phyloP scores from a whole-genome alignment of 2,329 filamentous ascomycete genomes.

The Geosmithia flava region DNA sequence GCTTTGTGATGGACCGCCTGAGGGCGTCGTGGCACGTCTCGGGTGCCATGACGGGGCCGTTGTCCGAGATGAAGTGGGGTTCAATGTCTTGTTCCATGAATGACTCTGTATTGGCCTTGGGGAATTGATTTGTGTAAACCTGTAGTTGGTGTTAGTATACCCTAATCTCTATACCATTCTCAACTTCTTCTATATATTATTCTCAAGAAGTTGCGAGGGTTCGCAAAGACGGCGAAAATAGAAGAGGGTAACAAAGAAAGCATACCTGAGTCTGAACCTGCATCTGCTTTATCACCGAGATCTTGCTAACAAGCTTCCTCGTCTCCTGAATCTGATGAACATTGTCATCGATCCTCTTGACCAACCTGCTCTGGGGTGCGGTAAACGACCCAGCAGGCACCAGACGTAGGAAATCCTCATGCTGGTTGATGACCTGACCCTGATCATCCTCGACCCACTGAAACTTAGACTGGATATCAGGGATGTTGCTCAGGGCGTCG shows the following conservation, averaged over 20 bases:
- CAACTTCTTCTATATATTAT: too few relatives aligned
- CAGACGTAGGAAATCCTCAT: constrained; percentile 71
- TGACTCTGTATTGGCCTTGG: constrained; percentile 84
- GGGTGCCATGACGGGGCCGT: constrained; percentile 76
- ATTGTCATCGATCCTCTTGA: constrained; percentile 76
- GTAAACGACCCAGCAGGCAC: constrained; percentile 65
- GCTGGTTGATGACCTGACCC: constrained; percentile 78
- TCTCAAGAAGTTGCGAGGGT: too few relatives aligned
- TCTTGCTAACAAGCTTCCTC: constrained; percentile 88
- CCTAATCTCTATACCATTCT: background rate
- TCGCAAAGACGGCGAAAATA: too few relatives aligned
- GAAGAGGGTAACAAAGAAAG: background rate
- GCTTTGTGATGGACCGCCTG: constrained; percentile 82
- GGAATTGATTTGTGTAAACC: constrained; percentile 97
- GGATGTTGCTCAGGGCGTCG: constrained; percentile 72
- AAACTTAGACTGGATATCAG: constrained; percentile 66
- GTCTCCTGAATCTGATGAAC: constrained; percentile 95
- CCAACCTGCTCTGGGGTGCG: constrained; percentile 60
- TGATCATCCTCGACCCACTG: constrained; percentile 85
- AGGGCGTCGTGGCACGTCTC: constrained; percentile 73
- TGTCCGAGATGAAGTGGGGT: constrained; percentile 79
- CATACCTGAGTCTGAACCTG: constrained; percentile 84
- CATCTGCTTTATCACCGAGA: constrained; percentile 98
- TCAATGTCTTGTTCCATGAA: constrained; percentile 81
- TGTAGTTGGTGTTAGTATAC: constrained; percentile 18